phyloP scores from a whole-genome alignment of 1,284 basidiomycete species.

The Puccinia novopanici region DNA sequence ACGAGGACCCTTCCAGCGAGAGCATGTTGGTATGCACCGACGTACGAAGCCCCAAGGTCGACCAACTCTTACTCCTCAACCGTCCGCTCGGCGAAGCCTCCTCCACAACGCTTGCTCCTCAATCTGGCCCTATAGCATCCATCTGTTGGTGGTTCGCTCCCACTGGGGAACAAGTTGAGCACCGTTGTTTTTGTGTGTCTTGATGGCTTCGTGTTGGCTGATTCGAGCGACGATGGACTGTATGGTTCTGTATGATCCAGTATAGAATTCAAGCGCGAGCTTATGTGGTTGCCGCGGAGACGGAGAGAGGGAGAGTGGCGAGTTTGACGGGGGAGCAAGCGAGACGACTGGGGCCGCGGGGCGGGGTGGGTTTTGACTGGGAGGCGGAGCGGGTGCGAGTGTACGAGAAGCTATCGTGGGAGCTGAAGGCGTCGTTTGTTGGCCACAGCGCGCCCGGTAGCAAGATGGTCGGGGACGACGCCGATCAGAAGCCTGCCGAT shows the following conservation, averaged over 20 bases:
- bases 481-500: background rate
- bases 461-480: background rate
- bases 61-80: background rate
- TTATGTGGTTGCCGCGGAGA: conserved; percentile 12
- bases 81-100: background rate
- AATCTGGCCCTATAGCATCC: conserved; percentile 18
- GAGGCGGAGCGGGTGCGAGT: conserved; percentile 27
- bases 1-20: background rate
- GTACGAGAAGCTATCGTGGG: conserved; percentile 38
- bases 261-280: conserved; percentile 37
- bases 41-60: conserved; percentile 38
- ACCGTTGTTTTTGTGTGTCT: background rate
- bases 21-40: conserved; percentile 22
- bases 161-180: conserved; percentile 37
- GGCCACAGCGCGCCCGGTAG: conserved; percentile 9
- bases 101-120: background rate
- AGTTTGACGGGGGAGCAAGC: conserved; percentile 1
- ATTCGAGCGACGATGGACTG: background rate
- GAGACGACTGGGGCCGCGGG: background rate
- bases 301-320: background rate
- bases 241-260: background rate
- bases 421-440: conserved; percentile 32
- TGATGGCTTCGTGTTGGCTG: background rate
- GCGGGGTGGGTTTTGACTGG: conserved; percentile 11
- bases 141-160: conserved; percentile 46